phyloP scores from a whole-genome alignment of 2,329 filamentous ascomycete genomes.

The Chaetomium globosum region DNA sequence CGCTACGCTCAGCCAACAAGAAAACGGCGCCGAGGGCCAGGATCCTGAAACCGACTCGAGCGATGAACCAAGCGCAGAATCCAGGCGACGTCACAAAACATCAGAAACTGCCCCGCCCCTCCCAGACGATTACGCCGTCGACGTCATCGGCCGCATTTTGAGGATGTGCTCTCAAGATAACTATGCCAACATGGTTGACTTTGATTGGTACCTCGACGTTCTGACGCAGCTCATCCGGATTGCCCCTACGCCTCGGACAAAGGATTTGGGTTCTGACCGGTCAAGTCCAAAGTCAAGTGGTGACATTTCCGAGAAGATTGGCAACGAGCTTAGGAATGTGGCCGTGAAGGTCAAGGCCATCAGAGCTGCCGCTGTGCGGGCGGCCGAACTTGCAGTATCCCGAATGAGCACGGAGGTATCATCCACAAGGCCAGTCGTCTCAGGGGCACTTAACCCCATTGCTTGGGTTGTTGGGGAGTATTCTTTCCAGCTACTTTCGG shows the following conservation, averaged over 20 bases:
- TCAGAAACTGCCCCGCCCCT: conserved; percentile 60
- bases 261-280: conserved; percentile 45
- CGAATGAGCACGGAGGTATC: conserved; percentile 58
- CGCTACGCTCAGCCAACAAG: conserved; percentile 48
- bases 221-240: conserved; percentile 81
- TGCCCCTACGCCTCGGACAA: conserved; percentile 55
- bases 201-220: conserved; percentile 96
- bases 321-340: conserved; percentile 83
- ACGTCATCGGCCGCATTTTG: conserved; percentile 80
- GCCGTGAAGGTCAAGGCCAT: conserved; percentile 89
- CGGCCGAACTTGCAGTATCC: conserved; percentile 74
- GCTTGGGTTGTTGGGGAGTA: conserved; percentile 92
- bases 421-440: conserved; percentile 59
- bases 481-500: conserved; percentile 67
- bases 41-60: conserved; percentile 53
- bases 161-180: conserved; percentile 89
- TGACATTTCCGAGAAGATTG: conserved; percentile 71
- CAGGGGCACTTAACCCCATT: conserved; percentile 71
- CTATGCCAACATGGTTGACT: conserved; percentile 83
- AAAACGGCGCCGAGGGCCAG: conserved; percentile 49
- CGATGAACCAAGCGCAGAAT: conserved; percentile 45
- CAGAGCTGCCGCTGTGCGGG: conserved; percentile 75
- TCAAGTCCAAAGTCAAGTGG: conserved; percentile 41
- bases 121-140: conserved; percentile 81
- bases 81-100: conserved; percentile 48